phyloP scores from a whole-genome alignment of 2,329 filamentous ascomycete genomes.

The Pseudogymnoascus destructans region DNA sequence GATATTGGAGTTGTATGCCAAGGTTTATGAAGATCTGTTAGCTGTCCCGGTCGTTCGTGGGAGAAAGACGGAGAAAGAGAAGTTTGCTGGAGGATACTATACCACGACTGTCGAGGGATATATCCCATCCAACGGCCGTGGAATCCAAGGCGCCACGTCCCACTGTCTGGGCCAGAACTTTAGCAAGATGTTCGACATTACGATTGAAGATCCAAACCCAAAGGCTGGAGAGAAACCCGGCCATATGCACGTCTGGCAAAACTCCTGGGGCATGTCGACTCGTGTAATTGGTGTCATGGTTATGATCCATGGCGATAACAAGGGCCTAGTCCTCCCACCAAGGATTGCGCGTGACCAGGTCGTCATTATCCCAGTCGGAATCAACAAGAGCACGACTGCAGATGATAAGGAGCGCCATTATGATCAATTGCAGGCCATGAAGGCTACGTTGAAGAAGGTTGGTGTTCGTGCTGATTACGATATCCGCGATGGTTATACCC shows the following conservation, averaged over 20 bases:
- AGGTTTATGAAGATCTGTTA: constrained; percentile 84
- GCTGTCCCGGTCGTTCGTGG: constrained; percentile 92
- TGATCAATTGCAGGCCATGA: constrained; percentile 60
- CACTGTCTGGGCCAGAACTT: constrained; percentile 93
- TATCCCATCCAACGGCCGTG: constrained; percentile 87
- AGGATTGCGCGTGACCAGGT: constrained; percentile 77
- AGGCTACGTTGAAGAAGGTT: constrained; percentile 53
- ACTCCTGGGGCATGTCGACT: constrained; percentile 96
- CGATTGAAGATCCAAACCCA: constrained; percentile 74
- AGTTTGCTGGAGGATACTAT: constrained; percentile 93
- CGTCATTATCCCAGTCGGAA: constrained; percentile 81
- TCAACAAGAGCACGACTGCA: constrained; percentile 73
- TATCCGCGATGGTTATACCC: constrained; percentile 77
- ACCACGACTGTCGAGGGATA: constrained; percentile 96
- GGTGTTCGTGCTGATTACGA: constrained; percentile 72
- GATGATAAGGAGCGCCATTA: constrained; percentile 68
- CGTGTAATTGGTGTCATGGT: constrained; percentile 98
- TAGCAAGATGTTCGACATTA: constrained; percentile 98
- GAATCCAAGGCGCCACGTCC: constrained; percentile 91
- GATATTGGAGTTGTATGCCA: constrained; percentile 86
- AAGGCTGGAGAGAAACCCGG: constrained; percentile 61
- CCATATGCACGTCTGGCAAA: constrained; percentile 88
- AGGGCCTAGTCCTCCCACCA: constrained; percentile 85
- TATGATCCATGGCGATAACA: constrained; percentile 94
- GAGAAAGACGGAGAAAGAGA: constrained; percentile 91